Evolutionary conservation across 1,284 basidiomycete genomes (phyloP), one percentile per base, ranked within the genome.

Genomic region (Sphaerobolus stellatus): DNA sequence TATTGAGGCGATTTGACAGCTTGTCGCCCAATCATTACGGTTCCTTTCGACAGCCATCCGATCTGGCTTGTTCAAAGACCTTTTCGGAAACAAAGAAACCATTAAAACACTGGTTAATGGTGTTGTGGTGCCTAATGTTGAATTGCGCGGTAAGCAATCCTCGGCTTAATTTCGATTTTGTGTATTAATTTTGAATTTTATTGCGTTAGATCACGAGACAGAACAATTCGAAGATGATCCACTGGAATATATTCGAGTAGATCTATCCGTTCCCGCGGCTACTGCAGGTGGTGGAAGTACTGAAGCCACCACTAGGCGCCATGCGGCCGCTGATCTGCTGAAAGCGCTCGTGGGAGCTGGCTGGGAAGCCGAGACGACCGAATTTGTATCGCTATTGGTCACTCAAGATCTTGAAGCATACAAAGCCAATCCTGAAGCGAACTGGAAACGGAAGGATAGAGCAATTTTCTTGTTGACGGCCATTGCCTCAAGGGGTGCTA

Each of bases 161-260:
- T 50, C 38, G 27, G 18, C 25, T 55, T 29, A 27, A 24, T 47
- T 27, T 48, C 30, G 9, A 24, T 9, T 18, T 40, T 43, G 33
- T 48, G 18, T 18, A 5, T 28, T 29, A 4, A 4, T 27, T 25
- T 45, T 57, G 20, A 49, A 38, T 11, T 51, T 54, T 11, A 14
- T 16, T 16, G 16, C 9, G 5, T 27, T 56, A 73, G 88, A 91
- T 51, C 88, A 94, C 60, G 95, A 98, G 59, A 82, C 95, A 57
- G 96, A 99, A 66, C 88, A 95, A 71, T 98, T 99, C 66, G 94
- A 98, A 71, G 96, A 99, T 59, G 94, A 98, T 62, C 96, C 96
- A 0, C 82, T 96, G 46, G 96, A 98, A 67, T 99, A 92, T 69
- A 92, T 99, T 61, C 86, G 94, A 18, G 79, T 92, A 28, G 95